phyloP scores from a whole-genome alignment of 208 protist species.

The Herpetomonas muscarum region DNA sequence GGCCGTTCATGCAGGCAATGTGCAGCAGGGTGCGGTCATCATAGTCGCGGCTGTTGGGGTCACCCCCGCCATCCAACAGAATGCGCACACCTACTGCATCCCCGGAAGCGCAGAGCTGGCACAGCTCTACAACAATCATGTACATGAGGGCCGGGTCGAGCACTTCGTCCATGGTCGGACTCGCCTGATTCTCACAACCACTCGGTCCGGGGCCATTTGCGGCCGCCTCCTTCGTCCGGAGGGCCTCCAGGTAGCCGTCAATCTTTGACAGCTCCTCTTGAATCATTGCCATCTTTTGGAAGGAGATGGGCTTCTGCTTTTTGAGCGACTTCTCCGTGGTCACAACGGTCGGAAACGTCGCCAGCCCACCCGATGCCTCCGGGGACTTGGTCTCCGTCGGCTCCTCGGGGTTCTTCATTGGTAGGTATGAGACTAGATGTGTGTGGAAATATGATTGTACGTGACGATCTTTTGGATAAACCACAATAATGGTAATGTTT shows the following conservation, averaged over 20 bases:
- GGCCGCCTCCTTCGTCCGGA: conserved; percentile 15
- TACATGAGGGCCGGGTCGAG: conserved; percentile 48
- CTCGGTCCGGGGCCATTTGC: background rate
- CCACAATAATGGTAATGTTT: too few relatives aligned
- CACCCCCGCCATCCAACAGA: conserved; percentile 62
- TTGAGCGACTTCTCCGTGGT: conserved; percentile 15
- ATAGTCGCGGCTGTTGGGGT: conserved; percentile 81
- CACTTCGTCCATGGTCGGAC: conserved; percentile 24
- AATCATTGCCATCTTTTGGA: conserved; percentile 69
- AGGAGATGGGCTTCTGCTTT: conserved; percentile 49
- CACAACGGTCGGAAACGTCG: too few relatives aligned
- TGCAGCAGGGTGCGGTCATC: conserved; percentile 76
- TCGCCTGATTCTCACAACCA: conserved; percentile 8
- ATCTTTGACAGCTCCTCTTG: conserved; percentile 74
- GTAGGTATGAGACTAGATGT: background rate
- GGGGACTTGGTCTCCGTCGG: conserved; percentile 5
- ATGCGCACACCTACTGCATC: conserved; percentile 64
- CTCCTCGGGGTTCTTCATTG: too few relatives aligned
- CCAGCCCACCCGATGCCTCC: too few relatives aligned
- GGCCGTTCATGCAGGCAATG: conserved; percentile 65
- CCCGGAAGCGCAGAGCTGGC: conserved; percentile 60
- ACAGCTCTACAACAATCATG: conserved; percentile 81
- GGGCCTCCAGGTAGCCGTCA: conserved; percentile 44
- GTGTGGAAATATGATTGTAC: background rate
- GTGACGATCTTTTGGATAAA: too few relatives aligned